Base-by-base conservation (phyloP, 495 filamentous ascomycete species). In the Trichoderma virens region DNA sequence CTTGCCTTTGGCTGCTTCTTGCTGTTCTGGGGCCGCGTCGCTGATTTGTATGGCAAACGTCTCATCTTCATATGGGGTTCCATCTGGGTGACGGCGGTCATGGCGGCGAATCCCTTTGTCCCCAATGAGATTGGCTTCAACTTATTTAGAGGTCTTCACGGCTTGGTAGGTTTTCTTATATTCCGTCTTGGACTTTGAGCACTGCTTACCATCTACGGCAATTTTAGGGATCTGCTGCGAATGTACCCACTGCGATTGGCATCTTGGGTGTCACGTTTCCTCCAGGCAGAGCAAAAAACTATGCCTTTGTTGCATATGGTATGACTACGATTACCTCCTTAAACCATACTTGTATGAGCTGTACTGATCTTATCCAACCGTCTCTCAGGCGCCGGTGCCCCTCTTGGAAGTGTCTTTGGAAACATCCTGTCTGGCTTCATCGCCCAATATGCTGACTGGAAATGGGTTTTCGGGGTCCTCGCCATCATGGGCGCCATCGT, bases 1-100 rank as follows among this genome's bases (percentile, higher is more conserved):
- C 79, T 92, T 45, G 83, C 85, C 3, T 86, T 87, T 59, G 90
- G 88, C 45, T 84, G 88, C 34, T 88, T 92, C 68, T 74, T 92
- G 34, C 76, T 93, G 14, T 80, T 90, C 62, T 91, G 88, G 77
- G 90, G 89, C 41, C 84, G 86, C 67, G 74, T 92, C 34, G 86
- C 84, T 20, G 89, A 92, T 68, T 83, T 90, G 65, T 90, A 90
- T 67, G 90, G 88, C 32, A 87, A 88, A 64, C 84, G 87, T 65
- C 73, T 73, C 3, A 80, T 92, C 56, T 91, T 91, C 74, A 82
- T 90, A 28, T 75, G 76, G 32, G 85, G 85, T 23, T 86, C 88
- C 67, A 82, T 82, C 23, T 85, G 88, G 68, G 86, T 88, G 61
- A 78, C 85, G 0, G 74, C 85, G 41, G 82, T 85, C 1, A 80